These are phyloP conservation scores for Raffaelea ambrosiae DNA, from an alignment of 2,329 filamentous ascomycete genomes.

Conservation along the genomic window DNA sequence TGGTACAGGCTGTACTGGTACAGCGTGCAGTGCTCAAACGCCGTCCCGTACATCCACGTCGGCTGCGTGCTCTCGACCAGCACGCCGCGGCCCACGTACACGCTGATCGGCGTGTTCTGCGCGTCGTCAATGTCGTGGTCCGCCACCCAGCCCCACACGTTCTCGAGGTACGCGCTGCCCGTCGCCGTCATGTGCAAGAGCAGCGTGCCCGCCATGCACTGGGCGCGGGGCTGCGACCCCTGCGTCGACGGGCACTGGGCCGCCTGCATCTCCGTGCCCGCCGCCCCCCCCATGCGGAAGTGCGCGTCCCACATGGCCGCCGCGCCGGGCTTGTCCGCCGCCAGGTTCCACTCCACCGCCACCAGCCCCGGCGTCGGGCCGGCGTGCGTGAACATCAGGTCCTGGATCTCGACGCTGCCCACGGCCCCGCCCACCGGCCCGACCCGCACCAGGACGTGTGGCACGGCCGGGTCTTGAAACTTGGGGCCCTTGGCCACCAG, in stretches of 20 bases:
- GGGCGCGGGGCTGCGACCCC: conserved; percentile 28
- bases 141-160: conserved; percentile 56
- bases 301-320: conserved; percentile 60
- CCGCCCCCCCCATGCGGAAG: conserved; percentile 61
- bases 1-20: conserved; percentile 39
- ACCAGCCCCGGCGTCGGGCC: conserved; percentile 60
- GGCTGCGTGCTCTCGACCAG: conserved; percentile 18
- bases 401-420: conserved; percentile 59
- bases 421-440: conserved; percentile 46
- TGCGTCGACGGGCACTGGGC: conserved; percentile 41
- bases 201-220: conserved; percentile 51
- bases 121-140: conserved; percentile 37
- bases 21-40: conserved; percentile 36
- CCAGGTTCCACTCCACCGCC: conserved; percentile 64
- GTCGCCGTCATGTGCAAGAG: conserved; percentile 33
- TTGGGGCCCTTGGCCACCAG: conserved; percentile 36
- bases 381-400: conserved; percentile 57
- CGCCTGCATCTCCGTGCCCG: conserved; percentile 55
- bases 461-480: conserved; percentile 47
- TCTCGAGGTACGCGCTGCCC: conserved; percentile 35
- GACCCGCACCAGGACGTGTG: conserved; percentile 46
- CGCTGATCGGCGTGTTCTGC: background rate
- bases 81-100: conserved; percentile 4
- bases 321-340: conserved; percentile 35
- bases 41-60: conserved; percentile 28